Evolutionary conservation across 2,329 filamentous ascomycete species (phyloP).

Genomic region (Ophiocordyceps australis): DNA sequence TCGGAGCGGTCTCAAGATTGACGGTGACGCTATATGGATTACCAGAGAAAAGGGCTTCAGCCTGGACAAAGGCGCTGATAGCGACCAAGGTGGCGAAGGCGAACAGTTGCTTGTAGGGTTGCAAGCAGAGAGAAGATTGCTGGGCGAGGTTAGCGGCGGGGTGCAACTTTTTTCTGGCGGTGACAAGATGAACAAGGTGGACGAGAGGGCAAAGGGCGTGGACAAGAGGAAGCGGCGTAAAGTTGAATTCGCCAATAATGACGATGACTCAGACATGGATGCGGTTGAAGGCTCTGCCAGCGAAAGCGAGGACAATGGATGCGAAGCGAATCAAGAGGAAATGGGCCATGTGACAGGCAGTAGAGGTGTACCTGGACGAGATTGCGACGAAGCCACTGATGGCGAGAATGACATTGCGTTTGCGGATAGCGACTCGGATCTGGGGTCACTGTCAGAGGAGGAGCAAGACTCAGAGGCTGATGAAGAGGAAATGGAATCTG

Average conservation of each 20-base stretch:
- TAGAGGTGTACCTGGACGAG: too few relatives aligned
- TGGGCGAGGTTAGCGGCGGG: conserved; percentile 68
- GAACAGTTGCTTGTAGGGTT: conserved; percentile 88
- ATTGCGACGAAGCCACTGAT: conserved; percentile 28
- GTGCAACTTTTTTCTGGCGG: conserved; percentile 76
- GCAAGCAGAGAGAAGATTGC: conserved; percentile 62
- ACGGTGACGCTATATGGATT: conserved; percentile 93
- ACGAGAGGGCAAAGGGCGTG: conserved; percentile 33
- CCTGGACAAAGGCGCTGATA: conserved; percentile 50
- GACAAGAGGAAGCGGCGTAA: conserved; percentile 41
- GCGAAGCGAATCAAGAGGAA: conserved; percentile 39
- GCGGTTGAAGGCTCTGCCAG: conserved; percentile 35
- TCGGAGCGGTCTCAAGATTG: conserved; percentile 85
- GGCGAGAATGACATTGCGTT: conserved; percentile 64
- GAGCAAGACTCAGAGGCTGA: conserved; percentile 25
- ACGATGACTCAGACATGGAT: conserved; percentile 23
- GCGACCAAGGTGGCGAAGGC: conserved; percentile 69
- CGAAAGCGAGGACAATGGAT: conserved; percentile 30
- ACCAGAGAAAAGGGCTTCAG: conserved; percentile 53
- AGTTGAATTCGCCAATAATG: conserved; percentile 37
- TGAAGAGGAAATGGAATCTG: too few relatives aligned
- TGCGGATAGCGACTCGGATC: conserved; percentile 91
- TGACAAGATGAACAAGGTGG: conserved; percentile 41
- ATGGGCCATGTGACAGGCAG: conserved; percentile 43
- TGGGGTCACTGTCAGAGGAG: conserved; percentile 61